Percentiles rank a stretch among this genome's conserved stretches.
These are phyloP conservation scores for Globisporangium yorkense DNA, from an alignment of 352 stramenopile genomes.

Conservation along the genomic window DNA sequence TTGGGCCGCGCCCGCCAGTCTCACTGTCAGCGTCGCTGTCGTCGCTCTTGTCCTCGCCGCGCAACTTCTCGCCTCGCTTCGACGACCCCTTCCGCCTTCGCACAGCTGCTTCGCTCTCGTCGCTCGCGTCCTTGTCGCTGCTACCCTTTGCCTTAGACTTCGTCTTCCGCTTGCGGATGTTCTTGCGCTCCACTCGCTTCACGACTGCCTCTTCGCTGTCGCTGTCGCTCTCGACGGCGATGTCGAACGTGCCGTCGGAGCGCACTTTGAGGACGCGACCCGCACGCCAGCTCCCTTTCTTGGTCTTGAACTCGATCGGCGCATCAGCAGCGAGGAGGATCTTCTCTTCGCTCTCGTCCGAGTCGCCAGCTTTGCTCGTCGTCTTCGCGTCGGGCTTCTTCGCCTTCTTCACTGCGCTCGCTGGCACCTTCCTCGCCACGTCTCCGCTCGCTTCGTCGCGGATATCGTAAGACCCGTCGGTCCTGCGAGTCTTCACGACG, in stretches of 20 bases:
- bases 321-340: slow-evolving; percentile 15
- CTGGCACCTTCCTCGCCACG: slow-evolving; percentile 23
- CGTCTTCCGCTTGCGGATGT: slow-evolving; percentile 19
- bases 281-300: slow-evolving; percentile 25
- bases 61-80: slow-evolving; percentile 11
- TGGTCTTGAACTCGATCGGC: slow-evolving; percentile 34
- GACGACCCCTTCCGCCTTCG: slow-evolving; percentile 17
- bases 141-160: slow-evolving; percentile 6
- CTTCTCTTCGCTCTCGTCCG: slow-evolving; percentile 14
- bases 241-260: slow-evolving; percentile 43
- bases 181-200: slow-evolving; percentile 23
- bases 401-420: slow-evolving; percentile 7
- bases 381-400: slow-evolving; percentile 13
- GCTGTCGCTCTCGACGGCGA: slow-evolving; percentile 37
- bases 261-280: slow-evolving; percentile 27
- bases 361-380: slow-evolving; percentile 9
- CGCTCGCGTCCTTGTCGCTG: slow-evolving; percentile 5
- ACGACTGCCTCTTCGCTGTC: slow-evolving; percentile 24
- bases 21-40: slow-evolving; percentile 7
- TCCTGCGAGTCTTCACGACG: slow-evolving; percentile 21
- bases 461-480: slow-evolving; percentile 27
- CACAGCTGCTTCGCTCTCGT: slow-evolving; percentile 17
- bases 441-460: slow-evolving; percentile 23
- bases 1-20: background rate
- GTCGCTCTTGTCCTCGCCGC: slow-evolving; percentile 11